These are phyloP conservation scores for Fusarium solani-melongenae DNA, from an alignment of 2,329 filamentous ascomycete genomes.

Conservation along the genomic window DNA sequence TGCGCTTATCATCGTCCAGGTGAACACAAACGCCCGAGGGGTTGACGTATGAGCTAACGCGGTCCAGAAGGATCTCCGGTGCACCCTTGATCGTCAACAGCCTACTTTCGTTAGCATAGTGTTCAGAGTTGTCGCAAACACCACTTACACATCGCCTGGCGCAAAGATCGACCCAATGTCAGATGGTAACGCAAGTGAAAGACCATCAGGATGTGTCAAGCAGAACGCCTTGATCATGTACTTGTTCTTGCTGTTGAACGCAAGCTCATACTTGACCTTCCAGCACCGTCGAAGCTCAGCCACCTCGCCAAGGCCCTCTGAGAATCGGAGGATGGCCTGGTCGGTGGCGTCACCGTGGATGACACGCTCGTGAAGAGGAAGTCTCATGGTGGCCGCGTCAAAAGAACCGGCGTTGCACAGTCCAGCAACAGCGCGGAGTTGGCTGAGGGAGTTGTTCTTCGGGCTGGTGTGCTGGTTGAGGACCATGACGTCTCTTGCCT, in stretches of 20 bases:
- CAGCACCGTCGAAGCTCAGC: conserved; percentile 70
- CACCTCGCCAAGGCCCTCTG: conserved; percentile 68
- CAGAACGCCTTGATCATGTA: conserved; percentile 77
- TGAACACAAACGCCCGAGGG: conserved; percentile 63
- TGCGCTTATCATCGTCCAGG: conserved; percentile 57
- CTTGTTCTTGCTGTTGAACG: conserved; percentile 88
- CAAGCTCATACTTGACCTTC: conserved; percentile 74
- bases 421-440: conserved; percentile 70
- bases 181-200: conserved; percentile 44
- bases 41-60: conserved; percentile 69
- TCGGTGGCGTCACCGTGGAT: conserved; percentile 83
- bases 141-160: conserved; percentile 2
- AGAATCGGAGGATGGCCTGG: conserved; percentile 77
- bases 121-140: no score
- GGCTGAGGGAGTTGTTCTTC: conserved; percentile 59
- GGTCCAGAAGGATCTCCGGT: conserved; percentile 76
- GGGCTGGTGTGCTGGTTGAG: conserved; percentile 33
- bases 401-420: conserved; percentile 83
- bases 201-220: conserved; percentile 51
- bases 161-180: conserved; percentile 21
- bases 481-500: conserved; percentile 56
- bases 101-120: conserved; percentile 40
- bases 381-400: conserved; percentile 70
- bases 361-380: conserved; percentile 69
- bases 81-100: conserved; percentile 83